These are phyloP conservation scores for Xanthoceras sorbifolium DNA, from an alignment of 345 rosid genomes.

Conservation along the genomic window DNA sequence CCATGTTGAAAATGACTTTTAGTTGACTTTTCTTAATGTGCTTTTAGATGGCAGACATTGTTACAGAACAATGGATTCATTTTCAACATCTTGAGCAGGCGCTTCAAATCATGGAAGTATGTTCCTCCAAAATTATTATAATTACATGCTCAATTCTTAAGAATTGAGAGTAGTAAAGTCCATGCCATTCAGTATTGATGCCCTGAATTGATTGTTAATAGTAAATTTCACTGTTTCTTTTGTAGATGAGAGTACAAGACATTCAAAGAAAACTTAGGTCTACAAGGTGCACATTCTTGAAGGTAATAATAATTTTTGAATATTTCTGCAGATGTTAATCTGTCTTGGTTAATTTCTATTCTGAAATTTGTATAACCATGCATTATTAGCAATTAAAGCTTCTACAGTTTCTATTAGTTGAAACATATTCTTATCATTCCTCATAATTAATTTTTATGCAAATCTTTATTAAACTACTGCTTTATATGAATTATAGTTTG, in stretches of 20 bases:
- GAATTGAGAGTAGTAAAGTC: neutral
- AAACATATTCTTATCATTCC: neutral
- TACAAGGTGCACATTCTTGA: conserved; percentile 50
- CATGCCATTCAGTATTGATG: neutral
- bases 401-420: neutral
- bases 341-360: neutral
- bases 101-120: conserved; percentile 44
- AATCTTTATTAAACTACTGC: conserved; percentile 16
- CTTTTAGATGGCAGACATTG: conserved; percentile 53
- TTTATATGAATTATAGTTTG: conserved; percentile 36
- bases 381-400: neutral
- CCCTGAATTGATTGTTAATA: neutral
- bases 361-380: neutral
- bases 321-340: neutral
- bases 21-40: neutral
- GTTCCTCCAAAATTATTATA: neutral
- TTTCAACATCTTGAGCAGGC: conserved; percentile 76
- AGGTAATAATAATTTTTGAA: conserved; percentile 40
- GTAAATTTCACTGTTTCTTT: neutral
- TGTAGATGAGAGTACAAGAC: conserved; percentile 47
- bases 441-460: neutral
- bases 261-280: conserved; percentile 33
- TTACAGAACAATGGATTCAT: conserved; percentile 71
- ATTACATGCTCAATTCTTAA: neutral
- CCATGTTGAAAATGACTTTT: neutral